A percentile compares a stretch with the other conserved stretches of the same genome.
Conservation (phyloP, 176 grass and related monocot genomes). For the Stipa capillata region DNA sequence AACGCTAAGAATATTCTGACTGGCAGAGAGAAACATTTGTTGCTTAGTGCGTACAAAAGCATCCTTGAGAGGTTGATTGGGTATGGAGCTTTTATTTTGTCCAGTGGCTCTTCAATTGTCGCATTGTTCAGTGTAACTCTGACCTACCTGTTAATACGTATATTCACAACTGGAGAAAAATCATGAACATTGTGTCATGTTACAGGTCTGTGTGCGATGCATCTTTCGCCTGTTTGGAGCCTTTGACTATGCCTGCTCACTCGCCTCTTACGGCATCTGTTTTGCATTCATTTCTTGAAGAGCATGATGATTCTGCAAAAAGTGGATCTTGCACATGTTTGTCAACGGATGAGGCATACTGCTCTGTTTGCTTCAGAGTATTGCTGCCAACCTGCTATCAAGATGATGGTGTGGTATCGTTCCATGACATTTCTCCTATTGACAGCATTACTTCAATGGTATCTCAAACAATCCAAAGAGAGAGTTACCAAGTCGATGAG, state of each 20-base stretch:
- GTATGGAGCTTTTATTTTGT: too few species aligned
- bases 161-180: neutral
- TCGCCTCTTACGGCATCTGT: slow-evolving; percentile 29
- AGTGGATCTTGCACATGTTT: slow-evolving; percentile 9
- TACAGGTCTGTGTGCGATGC: slow-evolving; percentile 58
- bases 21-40: neutral
- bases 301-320: slow-evolving; percentile 5
- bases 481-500: too few species aligned
- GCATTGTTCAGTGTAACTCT: too few species aligned
- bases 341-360: slow-evolving; percentile 23
- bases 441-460: slow-evolving; percentile 30
- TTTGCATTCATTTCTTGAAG: slow-evolving; percentile 36
- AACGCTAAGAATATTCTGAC: too few species aligned
- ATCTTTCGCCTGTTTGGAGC: too few species aligned
- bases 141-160: neutral
- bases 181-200: neutral
- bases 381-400: slow-evolving; percentile 35
- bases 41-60: neutral
- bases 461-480: too few species aligned
- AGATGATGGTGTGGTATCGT: neutral
- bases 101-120: too few species aligned
- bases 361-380: slow-evolving; percentile 66
- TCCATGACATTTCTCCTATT: too few species aligned
- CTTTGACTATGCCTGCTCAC: slow-evolving; percentile 9
- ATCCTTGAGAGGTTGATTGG: neutral